Evolutionary conservation across 306 rosid species (phyloP), one percentile per base, ranked within the genome.

Genomic region (Cicer arietinum): DNA sequence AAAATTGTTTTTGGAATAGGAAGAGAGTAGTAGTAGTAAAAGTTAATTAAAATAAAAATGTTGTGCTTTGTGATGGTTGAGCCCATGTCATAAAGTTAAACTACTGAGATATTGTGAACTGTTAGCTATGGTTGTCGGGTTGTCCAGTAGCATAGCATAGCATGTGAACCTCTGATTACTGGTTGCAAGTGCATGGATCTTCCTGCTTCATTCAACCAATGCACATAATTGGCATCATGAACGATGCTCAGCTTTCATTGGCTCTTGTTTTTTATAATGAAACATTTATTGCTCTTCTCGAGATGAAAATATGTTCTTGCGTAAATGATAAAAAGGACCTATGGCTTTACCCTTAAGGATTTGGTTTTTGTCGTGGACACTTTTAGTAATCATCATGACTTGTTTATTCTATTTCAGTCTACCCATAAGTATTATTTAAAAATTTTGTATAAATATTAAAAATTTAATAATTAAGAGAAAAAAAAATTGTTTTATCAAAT

Each of bases 91-190:
- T n/a, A n/a, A n/a, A n/a, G 54, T 45, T 69, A 59, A 72, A 72
- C 20, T 12, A 78, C 7, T 59, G 69, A 76, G 84, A 79, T 79
- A 69, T 47, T 77, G 67, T 52, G 61, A 68, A 18, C 1, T 64
- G 65, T 67, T 58, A 71, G 89, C 85, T 81, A 85, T 69, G 87
- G 86, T 77, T 89, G 93, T 85, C 86, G 85, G 89, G 71, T 66
- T 73, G 76, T 65, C 20, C 25, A 58, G 61, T n/a, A n/a, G n/a
- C n/a, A n/a, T n/a, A 76, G 54, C 78, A 54, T n/a, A 70, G 76
- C 93, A 86, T 79, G 93, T 86, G 90, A 70, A 67, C 25, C 18
- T 66, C 46, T 81, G 81, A 72, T 86, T 40, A 59, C 74, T 51
- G 83, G 75, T 20, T 61, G 61, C 81, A n/a, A 67, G 81, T 65